Evolutionary conservation across 768 basidiomycete species (phyloP).

Genomic region (Phanerochaete carnosa): DNA sequence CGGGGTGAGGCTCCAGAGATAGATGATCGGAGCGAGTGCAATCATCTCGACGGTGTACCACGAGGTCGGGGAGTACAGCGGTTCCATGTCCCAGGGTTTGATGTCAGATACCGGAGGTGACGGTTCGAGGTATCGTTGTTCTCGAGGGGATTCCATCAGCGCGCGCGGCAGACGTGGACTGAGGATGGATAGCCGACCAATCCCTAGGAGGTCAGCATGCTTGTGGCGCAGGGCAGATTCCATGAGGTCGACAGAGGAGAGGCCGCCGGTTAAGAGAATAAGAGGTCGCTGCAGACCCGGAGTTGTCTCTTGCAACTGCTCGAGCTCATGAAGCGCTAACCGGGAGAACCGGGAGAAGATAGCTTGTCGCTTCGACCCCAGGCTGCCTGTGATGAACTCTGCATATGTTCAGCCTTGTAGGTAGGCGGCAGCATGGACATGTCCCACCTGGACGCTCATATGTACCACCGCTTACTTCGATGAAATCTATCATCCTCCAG

Average conservation of each 20-base stretch:
- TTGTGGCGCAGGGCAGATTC: conserved; percentile 45
- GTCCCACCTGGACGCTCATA: conserved; percentile 73
- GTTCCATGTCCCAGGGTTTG: neutral
- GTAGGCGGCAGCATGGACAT: neutral
- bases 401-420: neutral
- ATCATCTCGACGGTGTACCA: conserved; percentile 10
- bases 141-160: neutral
- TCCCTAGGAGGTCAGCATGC: conserved; percentile 73
- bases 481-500: conserved; percentile 73
- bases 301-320: conserved; percentile 19
- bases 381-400: conserved; percentile 28
- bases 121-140: neutral
- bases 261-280: conserved; percentile 79
- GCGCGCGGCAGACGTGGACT: conserved; percentile 42
- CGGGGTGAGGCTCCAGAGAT: conserved; percentile 25
- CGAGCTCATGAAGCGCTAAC: conserved; percentile 44
- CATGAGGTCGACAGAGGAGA: conserved; percentile 58
- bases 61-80: conserved; percentile 1
- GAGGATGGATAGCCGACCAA: conserved; percentile 65
- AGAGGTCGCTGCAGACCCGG: conserved; percentile 26
- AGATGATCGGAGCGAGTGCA: conserved; percentile 12
- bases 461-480: conserved; percentile 86
- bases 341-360: conserved; percentile 71
- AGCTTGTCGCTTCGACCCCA: conserved; percentile 55
- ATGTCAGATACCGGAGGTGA: neutral